Conservation (phyloP, 2,329 filamentous ascomycete genomes). For the Xylaria arbuscula region DNA sequence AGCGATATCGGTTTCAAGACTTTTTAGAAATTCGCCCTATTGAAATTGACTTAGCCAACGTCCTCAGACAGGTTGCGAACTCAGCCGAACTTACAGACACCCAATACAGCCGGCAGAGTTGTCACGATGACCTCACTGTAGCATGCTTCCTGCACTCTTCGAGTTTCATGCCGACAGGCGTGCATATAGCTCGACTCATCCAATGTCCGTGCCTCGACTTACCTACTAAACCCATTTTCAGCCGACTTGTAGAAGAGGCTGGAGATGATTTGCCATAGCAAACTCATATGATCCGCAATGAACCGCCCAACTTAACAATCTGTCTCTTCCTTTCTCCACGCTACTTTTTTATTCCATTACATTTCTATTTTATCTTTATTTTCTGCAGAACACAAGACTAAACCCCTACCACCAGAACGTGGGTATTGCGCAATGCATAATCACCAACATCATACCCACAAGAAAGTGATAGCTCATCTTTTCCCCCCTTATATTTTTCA, state of each 20-base stretch:
- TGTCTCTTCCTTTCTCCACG: slow-evolving; percentile 17
- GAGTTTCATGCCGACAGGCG: slow-evolving; percentile 3
- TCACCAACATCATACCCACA: neutral
- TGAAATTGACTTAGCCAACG: neutral
- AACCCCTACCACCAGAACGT: neutral
- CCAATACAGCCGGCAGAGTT: neutral
- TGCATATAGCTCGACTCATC: slow-evolving; percentile 1
- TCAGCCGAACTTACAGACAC: neutral
- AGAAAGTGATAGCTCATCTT: slow-evolving; percentile 5
- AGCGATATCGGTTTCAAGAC: neutral
- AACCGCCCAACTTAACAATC: slow-evolving; percentile 8
- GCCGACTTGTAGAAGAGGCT: slow-evolving; percentile 14
- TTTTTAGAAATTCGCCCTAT: slow-evolving; percentile 1
- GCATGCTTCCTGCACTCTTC: slow-evolving; percentile 22
- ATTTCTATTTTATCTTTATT: neutral
- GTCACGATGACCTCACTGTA: slow-evolving; percentile 10
- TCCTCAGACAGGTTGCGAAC: neutral
- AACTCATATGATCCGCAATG: slow-evolving; percentile 23
- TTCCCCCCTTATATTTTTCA: neutral
- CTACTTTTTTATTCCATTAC: neutral
- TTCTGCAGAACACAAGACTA: neutral
- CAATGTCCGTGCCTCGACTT: slow-evolving; percentile 14
- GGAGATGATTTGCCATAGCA: slow-evolving; percentile 1
- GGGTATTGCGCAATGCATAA: neutral
- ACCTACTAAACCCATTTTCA: slow-evolving; percentile 4